A percentile compares a stretch with the other conserved stretches of the same genome.
Evolutionary conservation across 345 rosid species (phyloP).

Genomic region (Passiflora organensis): DNA sequence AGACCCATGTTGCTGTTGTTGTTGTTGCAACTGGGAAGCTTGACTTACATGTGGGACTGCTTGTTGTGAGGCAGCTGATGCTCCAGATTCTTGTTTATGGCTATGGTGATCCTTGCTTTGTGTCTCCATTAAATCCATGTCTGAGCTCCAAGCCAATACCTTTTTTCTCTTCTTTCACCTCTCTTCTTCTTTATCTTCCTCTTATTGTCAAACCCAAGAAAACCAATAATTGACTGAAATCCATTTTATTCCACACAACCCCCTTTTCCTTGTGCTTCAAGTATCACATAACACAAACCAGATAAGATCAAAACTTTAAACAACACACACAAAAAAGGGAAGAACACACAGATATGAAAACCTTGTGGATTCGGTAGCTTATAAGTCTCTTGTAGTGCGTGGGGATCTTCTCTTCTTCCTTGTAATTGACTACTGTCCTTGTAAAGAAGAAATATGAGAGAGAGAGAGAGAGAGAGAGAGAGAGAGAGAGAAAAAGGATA

Average conservation of each 20-base stretch:
- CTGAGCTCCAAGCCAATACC: background rate
- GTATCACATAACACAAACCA: background rate
- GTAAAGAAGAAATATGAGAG: constrained; percentile 2
- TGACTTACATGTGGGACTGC: constrained; percentile 18
- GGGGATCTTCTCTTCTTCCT: constrained; percentile 31
- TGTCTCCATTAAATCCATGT: constrained; percentile 27
- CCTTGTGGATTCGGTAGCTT: background rate
- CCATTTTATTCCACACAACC: too few relatives aligned
- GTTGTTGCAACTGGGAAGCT: constrained; percentile 13
- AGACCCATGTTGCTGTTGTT: constrained; percentile 26
- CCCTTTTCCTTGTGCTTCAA: too few relatives aligned
- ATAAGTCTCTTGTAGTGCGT: constrained; percentile 28
- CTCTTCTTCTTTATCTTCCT: constrained; percentile 1
- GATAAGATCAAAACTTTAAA: too few relatives aligned
- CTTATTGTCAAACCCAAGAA: constrained; percentile 3
- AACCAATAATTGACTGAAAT: background rate
- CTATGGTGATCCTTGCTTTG: constrained; percentile 19
- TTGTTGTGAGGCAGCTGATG: constrained; percentile 25
- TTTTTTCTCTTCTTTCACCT: background rate
- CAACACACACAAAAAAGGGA: background rate
- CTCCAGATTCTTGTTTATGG: constrained; percentile 31
- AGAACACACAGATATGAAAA: background rate
- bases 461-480: constrained; percentile 6
- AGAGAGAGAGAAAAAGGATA: constrained; percentile 1
- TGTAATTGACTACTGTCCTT: constrained; percentile 30